Conservation (phyloP, 371 early-diverging fungal species). For the Blakeslea trispora region DNA sequence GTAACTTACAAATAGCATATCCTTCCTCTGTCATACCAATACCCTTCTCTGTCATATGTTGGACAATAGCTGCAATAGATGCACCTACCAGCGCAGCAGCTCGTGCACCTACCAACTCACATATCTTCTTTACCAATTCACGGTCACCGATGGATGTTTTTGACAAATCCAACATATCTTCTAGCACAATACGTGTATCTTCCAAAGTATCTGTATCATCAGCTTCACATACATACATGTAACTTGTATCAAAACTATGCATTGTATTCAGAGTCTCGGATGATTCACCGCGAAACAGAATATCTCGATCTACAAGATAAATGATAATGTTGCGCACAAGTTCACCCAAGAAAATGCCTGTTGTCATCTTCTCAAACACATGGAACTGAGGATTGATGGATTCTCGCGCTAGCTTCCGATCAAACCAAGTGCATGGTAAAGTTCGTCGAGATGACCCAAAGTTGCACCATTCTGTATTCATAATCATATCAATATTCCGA, state of each 20-base stretch:
- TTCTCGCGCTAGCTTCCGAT: slow-evolving; percentile 76
- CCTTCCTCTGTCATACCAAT: slow-evolving; percentile 55
- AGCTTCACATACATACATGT: slow-evolving; percentile 64
- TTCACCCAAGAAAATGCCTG: slow-evolving; percentile 95
- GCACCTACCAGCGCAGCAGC: slow-evolving; percentile 72
- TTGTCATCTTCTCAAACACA: slow-evolving; percentile 93
- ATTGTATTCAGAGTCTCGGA: slow-evolving; percentile 63
- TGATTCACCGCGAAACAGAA: slow-evolving; percentile 73
- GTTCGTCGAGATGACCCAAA: slow-evolving; percentile 74
- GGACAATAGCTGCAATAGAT: slow-evolving; percentile 66
- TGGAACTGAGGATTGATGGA: slow-evolving; percentile 79
- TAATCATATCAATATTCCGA: slow-evolving; percentile 72
- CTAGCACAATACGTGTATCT: slow-evolving; percentile 64
- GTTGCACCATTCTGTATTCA: slow-evolving; percentile 90
- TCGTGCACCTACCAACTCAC: slow-evolving; percentile 69
- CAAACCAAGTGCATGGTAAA: slow-evolving; percentile 85
- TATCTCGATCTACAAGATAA: slow-evolving; percentile 75
- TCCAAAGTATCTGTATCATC: slow-evolving; percentile 51
- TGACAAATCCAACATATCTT: slow-evolving; percentile 55
- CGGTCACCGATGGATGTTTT: slow-evolving; percentile 62
- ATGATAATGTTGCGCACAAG: slow-evolving; percentile 75
- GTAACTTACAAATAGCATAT: slow-evolving; percentile 70
- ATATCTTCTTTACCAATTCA: slow-evolving; percentile 65
- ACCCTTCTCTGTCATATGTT: slow-evolving; percentile 44
- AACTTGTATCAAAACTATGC: slow-evolving; percentile 77